A percentile compares a stretch with the other conserved stretches of the same genome.
phyloP scores from a whole-genome alignment of 2,329 filamentous ascomycete genomes.

The Xylaria digitata region DNA sequence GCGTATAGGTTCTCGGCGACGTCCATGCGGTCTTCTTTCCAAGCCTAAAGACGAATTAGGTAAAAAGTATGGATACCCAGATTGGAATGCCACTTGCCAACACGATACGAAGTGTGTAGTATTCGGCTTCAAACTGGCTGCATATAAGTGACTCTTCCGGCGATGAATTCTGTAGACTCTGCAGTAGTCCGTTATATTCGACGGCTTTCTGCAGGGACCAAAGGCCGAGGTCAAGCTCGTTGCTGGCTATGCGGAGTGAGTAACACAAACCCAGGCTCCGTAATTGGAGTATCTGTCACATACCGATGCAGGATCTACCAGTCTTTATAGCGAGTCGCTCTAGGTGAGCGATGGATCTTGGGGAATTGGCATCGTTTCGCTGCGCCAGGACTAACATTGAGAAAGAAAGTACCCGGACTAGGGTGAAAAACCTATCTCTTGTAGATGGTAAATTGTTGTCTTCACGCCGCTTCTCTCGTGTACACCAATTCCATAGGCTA shows the following conservation, averaged over 20 bases:
- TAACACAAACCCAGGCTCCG: conserved; percentile 18
- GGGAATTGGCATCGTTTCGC: conserved; percentile 43
- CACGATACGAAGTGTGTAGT: conserved; percentile 72
- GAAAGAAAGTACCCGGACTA: conserved; percentile 69
- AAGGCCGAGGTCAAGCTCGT: conserved; percentile 67
- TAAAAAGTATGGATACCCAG: conserved; percentile 24
- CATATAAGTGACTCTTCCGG: conserved; percentile 49
- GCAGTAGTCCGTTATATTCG: conserved; percentile 61
- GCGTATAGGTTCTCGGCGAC: conserved; percentile 82
- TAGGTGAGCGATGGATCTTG: conserved; percentile 63
- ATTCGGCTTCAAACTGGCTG: conserved; percentile 66
- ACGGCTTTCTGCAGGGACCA: conserved; percentile 73
- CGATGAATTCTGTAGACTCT: conserved; percentile 46
- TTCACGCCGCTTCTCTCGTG: conserved; percentile 59
- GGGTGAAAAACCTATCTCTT: conserved; percentile 51
- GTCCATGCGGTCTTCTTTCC: conserved; percentile 77
- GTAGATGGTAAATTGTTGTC: conserved; percentile 38
- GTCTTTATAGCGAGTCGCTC: conserved; percentile 73
- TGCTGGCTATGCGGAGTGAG: conserved; percentile 55
- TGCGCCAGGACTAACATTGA: conserved; percentile 72
- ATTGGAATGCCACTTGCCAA: conserved; percentile 63
- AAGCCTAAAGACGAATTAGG: conserved; percentile 65
- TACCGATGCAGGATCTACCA: conserved; percentile 71
- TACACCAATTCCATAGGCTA: conserved; percentile 74
- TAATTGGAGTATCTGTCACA: conserved; percentile 46